Evolutionary conservation across 2,329 filamentous ascomycete species (phyloP).

Genomic region (Claviceps capensis): DNA sequence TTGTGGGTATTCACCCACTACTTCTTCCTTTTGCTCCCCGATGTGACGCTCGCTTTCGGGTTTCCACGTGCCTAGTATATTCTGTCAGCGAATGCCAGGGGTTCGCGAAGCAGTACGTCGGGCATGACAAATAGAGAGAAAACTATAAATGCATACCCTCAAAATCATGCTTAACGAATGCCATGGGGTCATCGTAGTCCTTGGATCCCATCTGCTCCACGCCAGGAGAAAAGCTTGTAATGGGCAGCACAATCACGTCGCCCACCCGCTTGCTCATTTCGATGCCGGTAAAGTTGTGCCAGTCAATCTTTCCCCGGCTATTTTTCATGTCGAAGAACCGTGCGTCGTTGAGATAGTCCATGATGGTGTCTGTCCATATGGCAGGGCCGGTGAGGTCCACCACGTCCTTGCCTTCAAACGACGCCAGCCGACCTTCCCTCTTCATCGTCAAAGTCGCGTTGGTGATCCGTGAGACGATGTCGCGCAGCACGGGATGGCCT

Average conservation of each 20-base stretch:
- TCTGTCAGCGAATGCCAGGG: conserved; percentile 9
- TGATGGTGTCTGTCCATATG: conserved; percentile 85
- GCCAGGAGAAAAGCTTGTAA: conserved; percentile 93
- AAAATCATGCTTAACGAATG: conserved; percentile 94
- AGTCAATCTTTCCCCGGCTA: conserved; percentile 64
- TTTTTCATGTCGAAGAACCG: conserved; percentile 72
- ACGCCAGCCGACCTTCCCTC: conserved; percentile 47
- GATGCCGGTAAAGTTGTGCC: conserved; percentile 82
- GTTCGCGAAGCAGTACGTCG: not conserved
- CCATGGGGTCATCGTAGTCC: conserved; percentile 84
- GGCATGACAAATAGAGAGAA: not conserved
- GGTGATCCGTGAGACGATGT: conserved; percentile 78
- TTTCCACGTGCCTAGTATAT: conserved; percentile 54
- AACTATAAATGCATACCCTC: conserved; percentile 50
- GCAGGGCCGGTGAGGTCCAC: conserved; percentile 92
- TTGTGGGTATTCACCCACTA: not conserved
- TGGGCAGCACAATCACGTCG: conserved; percentile 85
- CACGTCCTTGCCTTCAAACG: conserved; percentile 53
- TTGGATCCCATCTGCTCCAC: conserved; percentile 86
- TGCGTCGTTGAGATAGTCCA: conserved; percentile 85
- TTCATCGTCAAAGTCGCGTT: conserved; percentile 66
- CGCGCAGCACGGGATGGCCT: conserved; percentile 80
- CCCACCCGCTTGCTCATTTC: conserved; percentile 72
- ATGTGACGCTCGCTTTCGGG: conserved; percentile 59
- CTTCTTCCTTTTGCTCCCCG: conserved; percentile 29